Evolutionary conservation across 805 yeast genomes (phyloP).

Genomic region (Wickerhamiella sorbophila): DNA sequence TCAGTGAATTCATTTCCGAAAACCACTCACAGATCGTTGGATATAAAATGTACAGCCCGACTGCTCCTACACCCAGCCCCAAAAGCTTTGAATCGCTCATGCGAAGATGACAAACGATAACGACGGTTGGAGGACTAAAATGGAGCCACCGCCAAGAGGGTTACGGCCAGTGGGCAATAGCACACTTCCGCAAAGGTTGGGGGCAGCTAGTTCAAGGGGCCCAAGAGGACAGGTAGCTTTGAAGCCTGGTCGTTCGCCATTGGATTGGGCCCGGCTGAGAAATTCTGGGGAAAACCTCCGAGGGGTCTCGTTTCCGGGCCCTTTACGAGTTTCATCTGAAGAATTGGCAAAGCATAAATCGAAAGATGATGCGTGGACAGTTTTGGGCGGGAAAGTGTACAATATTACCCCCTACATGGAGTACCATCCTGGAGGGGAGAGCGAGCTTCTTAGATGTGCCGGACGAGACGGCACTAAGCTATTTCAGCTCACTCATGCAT

Average conservation of each 20-base stretch:
- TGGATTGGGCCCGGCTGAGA: conserved; percentile 68
- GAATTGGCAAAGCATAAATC: conserved; percentile 47
- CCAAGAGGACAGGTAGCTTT: conserved; percentile 35
- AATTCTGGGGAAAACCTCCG: conserved; percentile 33
- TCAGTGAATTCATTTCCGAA: neutral
- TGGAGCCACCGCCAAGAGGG: neutral
- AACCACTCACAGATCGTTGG: neutral
- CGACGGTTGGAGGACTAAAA: too few relatives aligned
- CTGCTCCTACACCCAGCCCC: neutral
- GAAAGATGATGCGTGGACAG: conserved; percentile 73
- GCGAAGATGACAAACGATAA: neutral
- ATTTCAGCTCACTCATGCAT: conserved; percentile 50
- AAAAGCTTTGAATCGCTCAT: neutral
- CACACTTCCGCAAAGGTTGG: neutral
- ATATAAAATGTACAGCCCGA: neutral
- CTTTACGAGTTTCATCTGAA: conserved; percentile 30
- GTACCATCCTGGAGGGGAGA: conserved; percentile 89
- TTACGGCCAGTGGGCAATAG: neutral
- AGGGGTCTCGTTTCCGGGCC: conserved; percentile 17
- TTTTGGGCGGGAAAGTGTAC: conserved; percentile 65
- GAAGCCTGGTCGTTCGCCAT: conserved; percentile 69
- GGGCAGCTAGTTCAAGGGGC: neutral
- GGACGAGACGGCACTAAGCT: conserved; percentile 70
- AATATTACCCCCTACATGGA: conserved; percentile 70
- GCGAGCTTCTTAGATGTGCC: conserved; percentile 61